These are phyloP conservation scores for Sarcomyxa edulis DNA, from an alignment of 768 basidiomycete species.

Conservation along the genomic window DNA sequence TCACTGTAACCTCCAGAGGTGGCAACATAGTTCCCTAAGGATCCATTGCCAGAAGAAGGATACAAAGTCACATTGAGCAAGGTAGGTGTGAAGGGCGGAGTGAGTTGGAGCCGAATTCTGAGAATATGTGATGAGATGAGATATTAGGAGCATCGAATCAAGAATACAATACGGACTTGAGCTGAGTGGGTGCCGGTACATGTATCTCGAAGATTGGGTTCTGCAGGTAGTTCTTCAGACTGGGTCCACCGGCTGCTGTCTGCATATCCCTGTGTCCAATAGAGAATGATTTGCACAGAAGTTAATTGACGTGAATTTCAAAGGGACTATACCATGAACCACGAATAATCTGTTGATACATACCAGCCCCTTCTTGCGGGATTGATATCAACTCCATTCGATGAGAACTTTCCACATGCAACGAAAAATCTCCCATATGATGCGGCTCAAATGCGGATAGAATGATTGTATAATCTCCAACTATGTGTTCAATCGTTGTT, in stretches of 20 bases:
- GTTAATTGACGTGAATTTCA: not conserved
- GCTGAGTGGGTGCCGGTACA: constrained; percentile 42
- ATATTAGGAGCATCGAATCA: not conserved
- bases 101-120: constrained; percentile 69
- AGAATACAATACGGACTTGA: constrained; percentile 44
- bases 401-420: constrained; percentile 58
- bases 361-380: constrained; percentile 85
- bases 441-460: constrained; percentile 80
- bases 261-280: constrained; percentile 34
- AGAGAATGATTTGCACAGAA: constrained; percentile 1
- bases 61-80: constrained; percentile 62
- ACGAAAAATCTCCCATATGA: constrained; percentile 58
- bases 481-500: no score
- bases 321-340: constrained; percentile 62
- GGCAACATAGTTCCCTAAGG: constrained; percentile 36
- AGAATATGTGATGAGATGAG: not conserved
- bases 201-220: constrained; percentile 70
- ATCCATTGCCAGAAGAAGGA: constrained; percentile 23
- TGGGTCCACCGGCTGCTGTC: constrained; percentile 67
- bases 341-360: constrained; percentile 67
- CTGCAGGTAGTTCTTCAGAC: constrained; percentile 52
- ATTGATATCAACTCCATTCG: constrained; percentile 62
- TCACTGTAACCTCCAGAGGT: constrained; percentile 85
- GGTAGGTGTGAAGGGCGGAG: constrained; percentile 34
- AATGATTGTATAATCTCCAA: constrained; percentile 79